phyloP scores from a whole-genome alignment of 805 yeast genomes.

The Pichia scutulata region DNA sequence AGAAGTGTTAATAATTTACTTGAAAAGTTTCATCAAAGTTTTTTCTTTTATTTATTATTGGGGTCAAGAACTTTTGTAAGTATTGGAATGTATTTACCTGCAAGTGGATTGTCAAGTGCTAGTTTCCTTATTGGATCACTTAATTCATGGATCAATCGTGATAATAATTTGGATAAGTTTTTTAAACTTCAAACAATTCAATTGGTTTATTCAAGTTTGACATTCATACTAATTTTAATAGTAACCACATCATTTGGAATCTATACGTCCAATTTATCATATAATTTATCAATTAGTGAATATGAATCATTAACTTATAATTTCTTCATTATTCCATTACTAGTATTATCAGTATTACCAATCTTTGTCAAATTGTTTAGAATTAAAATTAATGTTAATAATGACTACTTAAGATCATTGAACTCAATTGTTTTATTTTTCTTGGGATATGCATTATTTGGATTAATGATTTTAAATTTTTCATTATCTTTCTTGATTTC shows the following conservation, averaged over 20 bases:
- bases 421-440: constrained; percentile 37
- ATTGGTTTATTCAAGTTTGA: constrained; percentile 24
- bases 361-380: neutral
- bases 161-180: constrained; percentile 18
- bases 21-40: constrained; percentile 96
- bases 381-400: constrained; percentile 4
- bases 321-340: constrained; percentile 14
- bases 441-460: constrained; percentile 60
- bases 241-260: constrained; percentile 21
- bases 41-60: constrained; percentile 80
- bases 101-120: constrained; percentile 66
- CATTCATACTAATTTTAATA: constrained; percentile 23
- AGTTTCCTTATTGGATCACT: constrained; percentile 64
- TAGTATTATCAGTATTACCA: constrained; percentile 8
- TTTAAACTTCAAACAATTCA: constrained; percentile 18
- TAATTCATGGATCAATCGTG: constrained; percentile 43
- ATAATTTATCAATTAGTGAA: neutral
- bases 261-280: constrained; percentile 6
- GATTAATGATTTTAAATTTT: constrained; percentile 76
- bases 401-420: constrained; percentile 20
- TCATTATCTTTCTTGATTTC: constrained; percentile 72
- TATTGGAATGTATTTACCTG: constrained; percentile 86
- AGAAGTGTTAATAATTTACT: constrained; percentile 85
- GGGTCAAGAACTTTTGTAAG: constrained; percentile 79
- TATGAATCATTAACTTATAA: constrained; percentile 5